Percentiles rank a stretch among this genome's conserved stretches.
phyloP scores from a whole-genome alignment of 345 rosid genomes.

The Mercurialis annua region DNA sequence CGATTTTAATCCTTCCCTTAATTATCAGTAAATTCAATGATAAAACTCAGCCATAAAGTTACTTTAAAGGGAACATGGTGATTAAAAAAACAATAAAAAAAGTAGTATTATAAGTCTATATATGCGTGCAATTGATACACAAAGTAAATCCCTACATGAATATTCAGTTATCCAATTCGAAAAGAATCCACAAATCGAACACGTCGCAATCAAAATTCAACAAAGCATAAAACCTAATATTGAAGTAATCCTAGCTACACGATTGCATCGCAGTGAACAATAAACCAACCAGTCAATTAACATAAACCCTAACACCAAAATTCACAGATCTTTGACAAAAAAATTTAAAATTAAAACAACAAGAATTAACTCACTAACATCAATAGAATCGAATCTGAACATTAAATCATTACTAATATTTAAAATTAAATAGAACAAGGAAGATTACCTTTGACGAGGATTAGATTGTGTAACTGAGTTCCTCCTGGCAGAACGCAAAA shows the following conservation, averaged over 20 bases:
- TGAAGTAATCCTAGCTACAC: neutral
- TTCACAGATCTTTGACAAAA: neutral
- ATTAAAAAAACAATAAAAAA: too few relatives aligned
- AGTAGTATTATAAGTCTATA: too few relatives aligned
- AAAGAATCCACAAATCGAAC: too few relatives aligned
- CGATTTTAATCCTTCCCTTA: too few relatives aligned
- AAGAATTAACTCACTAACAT: neutral
- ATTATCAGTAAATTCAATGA: too few relatives aligned
- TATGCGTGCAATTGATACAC: too few relatives aligned
- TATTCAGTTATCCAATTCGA: too few relatives aligned
- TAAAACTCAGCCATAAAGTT: too few relatives aligned
- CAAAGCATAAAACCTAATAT: neutral
- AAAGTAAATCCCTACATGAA: too few relatives aligned
- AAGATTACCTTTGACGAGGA: neutral
- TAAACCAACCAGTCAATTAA: neutral
- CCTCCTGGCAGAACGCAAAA: too few relatives aligned
- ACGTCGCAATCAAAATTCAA: neutral
- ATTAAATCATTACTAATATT: neutral
- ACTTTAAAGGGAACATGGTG: too few relatives aligned
- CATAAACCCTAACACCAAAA: constrained; percentile 1
- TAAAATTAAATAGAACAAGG: neutral
- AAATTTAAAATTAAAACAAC: neutral
- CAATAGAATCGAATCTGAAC: neutral
- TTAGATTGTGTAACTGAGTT: too few relatives aligned
- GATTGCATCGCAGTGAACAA: neutral